Conservation (phyloP, 768 basidiomycete species). For the Pulveroboletus sp. region DNA sequence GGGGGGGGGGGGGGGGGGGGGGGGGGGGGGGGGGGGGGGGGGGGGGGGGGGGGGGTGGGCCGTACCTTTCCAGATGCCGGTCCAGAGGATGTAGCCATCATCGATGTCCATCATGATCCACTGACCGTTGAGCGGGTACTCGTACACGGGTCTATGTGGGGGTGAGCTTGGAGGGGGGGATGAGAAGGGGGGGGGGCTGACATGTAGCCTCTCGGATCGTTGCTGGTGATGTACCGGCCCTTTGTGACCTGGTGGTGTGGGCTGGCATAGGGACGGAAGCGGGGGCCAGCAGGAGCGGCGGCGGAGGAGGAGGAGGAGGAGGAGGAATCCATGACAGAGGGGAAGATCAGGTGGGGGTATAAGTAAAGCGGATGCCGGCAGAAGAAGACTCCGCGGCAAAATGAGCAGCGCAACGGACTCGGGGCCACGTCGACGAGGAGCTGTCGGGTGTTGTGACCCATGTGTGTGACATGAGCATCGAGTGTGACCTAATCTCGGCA, state of each 20-base stretch:
- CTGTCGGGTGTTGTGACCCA: conserved; percentile 27
- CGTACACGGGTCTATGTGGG: conserved; percentile 68
- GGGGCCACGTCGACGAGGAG: conserved; percentile 36
- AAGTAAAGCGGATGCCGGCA: conserved; percentile 17
- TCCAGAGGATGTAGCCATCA: conserved; percentile 89
- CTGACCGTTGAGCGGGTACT: conserved; percentile 84
- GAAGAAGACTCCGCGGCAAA: conserved; percentile 30
- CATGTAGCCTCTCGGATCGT: conserved; percentile 88
- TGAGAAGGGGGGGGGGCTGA: conserved; percentile 33
- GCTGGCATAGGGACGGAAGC: conserved; percentile 67
- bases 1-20: too few species aligned
- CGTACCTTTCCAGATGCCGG: conserved; percentile 90
- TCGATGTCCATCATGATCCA: conserved; percentile 98
- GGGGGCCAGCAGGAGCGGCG: conserved; percentile 27
- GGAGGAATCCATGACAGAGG: conserved; percentile 37
- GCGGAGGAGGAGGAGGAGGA: conserved; percentile 35
- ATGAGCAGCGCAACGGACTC: conserved; percentile 27
- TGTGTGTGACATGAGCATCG: conserved; percentile 23
- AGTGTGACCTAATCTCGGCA: conserved; percentile 30
- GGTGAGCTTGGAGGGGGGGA: conserved; percentile 1
- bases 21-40: background rate
- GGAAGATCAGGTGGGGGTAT: conserved; percentile 17
- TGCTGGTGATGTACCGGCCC: conserved; percentile 85
- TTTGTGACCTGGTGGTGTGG: conserved; percentile 78
- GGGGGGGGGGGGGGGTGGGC: background rate